Conservation (phyloP, 352 stramenopile genomes). For the Blastocystis sp. region DNA sequence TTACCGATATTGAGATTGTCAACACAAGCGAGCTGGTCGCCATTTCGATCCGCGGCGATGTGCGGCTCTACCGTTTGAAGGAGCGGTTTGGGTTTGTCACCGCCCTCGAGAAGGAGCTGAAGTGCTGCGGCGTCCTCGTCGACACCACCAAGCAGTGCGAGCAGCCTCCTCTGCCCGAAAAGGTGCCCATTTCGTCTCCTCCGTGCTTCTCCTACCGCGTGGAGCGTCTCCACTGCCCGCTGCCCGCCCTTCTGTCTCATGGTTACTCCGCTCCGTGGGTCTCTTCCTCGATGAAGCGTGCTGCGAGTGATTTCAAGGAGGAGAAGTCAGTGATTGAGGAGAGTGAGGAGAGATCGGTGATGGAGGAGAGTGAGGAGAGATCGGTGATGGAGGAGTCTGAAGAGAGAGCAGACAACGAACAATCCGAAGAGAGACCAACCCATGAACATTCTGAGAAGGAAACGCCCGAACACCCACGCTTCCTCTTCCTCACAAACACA, state of each 20-base stretch:
- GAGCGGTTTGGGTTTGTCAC: conserved; percentile 51
- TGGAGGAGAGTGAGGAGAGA: neutral
- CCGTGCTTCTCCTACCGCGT: neutral
- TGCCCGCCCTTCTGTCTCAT: neutral
- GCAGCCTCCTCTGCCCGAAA: neutral
- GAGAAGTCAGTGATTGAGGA: neutral
- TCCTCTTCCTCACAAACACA: neutral
- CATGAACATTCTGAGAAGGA: neutral
- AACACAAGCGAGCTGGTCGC: conserved; percentile 4
- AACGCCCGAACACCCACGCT: neutral
- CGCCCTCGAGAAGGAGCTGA: conserved; percentile 21
- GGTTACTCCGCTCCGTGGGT: too few relatives aligned
- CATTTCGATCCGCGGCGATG: neutral
- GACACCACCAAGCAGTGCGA: conserved; percentile 15
- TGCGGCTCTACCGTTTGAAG: neutral
- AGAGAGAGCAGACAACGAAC: too few relatives aligned
- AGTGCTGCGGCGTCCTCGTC: neutral
- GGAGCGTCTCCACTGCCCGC: neutral
- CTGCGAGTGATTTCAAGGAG: neutral
- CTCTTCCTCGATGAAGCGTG: too few relatives aligned
- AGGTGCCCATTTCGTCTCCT: neutral
- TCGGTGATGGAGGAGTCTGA: neutral
- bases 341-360: neutral
- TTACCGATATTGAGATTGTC: conserved; percentile 5
- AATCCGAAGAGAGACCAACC: too few relatives aligned